These are phyloP conservation scores for Backusella luteola DNA, from an alignment of 192 early-diverging fungal species.

Conservation along the genomic window DNA sequence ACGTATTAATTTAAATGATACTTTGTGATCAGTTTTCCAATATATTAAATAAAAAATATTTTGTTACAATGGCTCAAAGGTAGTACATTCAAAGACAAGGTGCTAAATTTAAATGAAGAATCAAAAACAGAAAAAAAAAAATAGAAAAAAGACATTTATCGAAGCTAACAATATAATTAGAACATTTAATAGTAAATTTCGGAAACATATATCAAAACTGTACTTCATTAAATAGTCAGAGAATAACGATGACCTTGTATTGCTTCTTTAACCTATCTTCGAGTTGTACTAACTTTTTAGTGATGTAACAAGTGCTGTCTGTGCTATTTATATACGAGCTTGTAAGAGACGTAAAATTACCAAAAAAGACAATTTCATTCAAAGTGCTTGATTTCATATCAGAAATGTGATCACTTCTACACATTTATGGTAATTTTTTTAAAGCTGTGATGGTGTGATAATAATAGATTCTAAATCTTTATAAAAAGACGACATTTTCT, in stretches of 20 bases:
- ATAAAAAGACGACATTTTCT: background rate
- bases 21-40: background rate
- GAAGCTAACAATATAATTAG: background rate
- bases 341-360: background rate
- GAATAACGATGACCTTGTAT: background rate
- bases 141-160: background rate
- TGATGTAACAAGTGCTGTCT: background rate
- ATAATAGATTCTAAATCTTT: background rate
- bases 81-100: background rate
- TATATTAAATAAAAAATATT: background rate
- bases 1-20: background rate
- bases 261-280: background rate
- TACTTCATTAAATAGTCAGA: background rate
- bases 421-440: background rate
- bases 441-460: background rate
- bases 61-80: background rate
- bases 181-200: background rate
- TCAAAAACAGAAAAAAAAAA: background rate
- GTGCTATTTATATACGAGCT: background rate
- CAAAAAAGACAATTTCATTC: background rate
- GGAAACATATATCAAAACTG: no score
- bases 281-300: background rate
- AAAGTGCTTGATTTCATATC: constrained; percentile 3
- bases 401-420: background rate
- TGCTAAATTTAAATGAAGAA: background rate